Conservation (phyloP, 2,329 filamentous ascomycete species). For the Ceratocystis lukuohia region DNA sequence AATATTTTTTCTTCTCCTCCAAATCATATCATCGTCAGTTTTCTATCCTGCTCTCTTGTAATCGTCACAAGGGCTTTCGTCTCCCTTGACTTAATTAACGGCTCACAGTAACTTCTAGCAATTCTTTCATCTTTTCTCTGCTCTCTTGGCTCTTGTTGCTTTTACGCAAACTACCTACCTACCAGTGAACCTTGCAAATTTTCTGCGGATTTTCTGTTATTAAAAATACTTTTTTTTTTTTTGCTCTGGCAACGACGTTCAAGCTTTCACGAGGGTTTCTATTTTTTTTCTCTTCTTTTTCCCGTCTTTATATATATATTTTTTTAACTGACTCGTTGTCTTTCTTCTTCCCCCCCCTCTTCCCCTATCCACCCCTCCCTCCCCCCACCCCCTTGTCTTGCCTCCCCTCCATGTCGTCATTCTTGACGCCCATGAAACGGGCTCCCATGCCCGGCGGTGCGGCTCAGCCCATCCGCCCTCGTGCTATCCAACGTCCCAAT, state of each 20-base stretch:
- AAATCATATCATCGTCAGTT: constrained; percentile 1
- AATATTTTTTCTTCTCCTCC: constrained; percentile 4
- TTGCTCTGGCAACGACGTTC: not conserved
- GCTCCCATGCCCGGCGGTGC: constrained; percentile 24
- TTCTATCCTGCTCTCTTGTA: not conserved
- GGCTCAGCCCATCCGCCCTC: constrained; percentile 26
- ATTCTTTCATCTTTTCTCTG: too few species aligned
- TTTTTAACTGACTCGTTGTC: not conserved
- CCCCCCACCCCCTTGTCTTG: not conserved
- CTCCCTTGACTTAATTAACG: too few species aligned
- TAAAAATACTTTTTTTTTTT: not conserved
- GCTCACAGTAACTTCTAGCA: too few species aligned
- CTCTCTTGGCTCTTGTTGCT: too few species aligned
- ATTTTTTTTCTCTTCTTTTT: not conserved
- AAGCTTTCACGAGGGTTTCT: not conserved
- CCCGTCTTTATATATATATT: too few species aligned
- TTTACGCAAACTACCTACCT: too few species aligned
- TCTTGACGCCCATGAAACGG: constrained; percentile 32
- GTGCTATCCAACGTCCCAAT: constrained; percentile 33
- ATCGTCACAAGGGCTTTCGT: too few species aligned
- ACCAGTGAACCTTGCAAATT: not conserved
- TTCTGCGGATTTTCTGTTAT: not conserved
- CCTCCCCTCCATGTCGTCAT: constrained; percentile 32
- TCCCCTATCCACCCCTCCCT: too few species aligned
- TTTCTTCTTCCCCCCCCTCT: not conserved